Evolutionary conservation across 169 alveolate species (phyloP), one percentile per base, ranked within the genome.

Genomic region (Eimeria mitis): DNA sequence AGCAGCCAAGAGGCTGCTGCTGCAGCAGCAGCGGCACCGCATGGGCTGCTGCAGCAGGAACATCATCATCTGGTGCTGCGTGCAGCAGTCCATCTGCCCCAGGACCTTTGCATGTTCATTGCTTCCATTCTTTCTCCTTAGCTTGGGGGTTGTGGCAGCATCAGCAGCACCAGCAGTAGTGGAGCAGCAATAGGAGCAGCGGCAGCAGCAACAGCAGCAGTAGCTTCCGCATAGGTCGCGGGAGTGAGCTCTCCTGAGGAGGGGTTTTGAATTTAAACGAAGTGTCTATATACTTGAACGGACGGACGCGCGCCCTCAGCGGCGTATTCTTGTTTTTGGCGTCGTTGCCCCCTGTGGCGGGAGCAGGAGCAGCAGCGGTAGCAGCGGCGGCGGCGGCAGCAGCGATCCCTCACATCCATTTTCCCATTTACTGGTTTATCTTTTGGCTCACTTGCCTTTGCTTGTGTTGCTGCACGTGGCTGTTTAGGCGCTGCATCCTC

Each of bases 1-100:
- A 44, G 88, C 88, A n/a, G 90, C 63, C 81, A 49, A 40, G 81
- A 70, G 37, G 81, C 90, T 40, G 92, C 81, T 2, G 92, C 83
- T 23, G 92, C 92, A 61, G 61, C 81, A 87, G 92, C 92, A 87
- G 92, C 92, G 73, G 92, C 92, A 87, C 92, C 92, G 92, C 92
- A 87, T 49, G 92, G 92, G 92, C 92, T 87, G 73, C 92, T 6
- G 92, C 92, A 87, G 61, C 92, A 61, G 81, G 63, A 61, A 71
- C 92, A 87, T 49, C 92, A 63, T 31, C 81, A 56, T 56, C 90
- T 61, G 92, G 92, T 87, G 92, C 92, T 87, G 92, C 92, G 92
- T 49, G 81, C 92, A 87, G 92, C 92, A 87, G 42, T 87, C 79
- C 68, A 63, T 87, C 92, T 87, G 92, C 81, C 92, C 92, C 81